Evolutionary conservation across 2,329 filamentous ascomycete species (phyloP), one percentile per base, ranked within the genome.

Genomic region (Pseudogymnoascus sp.): DNA sequence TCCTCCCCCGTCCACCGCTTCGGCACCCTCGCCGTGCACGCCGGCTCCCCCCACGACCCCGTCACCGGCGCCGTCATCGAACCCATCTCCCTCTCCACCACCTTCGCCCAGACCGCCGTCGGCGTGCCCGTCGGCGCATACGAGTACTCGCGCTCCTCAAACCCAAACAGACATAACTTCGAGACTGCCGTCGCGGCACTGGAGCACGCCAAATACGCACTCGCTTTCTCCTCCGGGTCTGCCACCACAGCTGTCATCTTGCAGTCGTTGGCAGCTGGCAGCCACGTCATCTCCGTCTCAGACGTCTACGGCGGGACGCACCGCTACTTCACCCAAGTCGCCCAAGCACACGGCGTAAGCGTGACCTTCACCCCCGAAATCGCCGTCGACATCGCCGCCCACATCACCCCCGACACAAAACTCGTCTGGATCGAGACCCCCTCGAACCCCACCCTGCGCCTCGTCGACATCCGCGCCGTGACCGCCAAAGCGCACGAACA

Each of bases 261-360:
- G 64, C 95, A 98, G 79, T 95, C 90, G 69, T 85, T 99, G 64
- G 92, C 93, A 24, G 83, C 89, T 11, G 93, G 92, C 66, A 95
- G 91, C 59, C 95, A 99, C 78, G 91, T 99, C 72, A 88, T 99
- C 71, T 97, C 92, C 66, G 91, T 99, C 59, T 96, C 92, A 53
- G 95, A 99, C 76, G 93, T 99, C 71, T 99, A 99, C 76, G 95
- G 95, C 70, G 95, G 95, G 70, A 99, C 95, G 43, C 95, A 99
- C 80, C 85, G 95, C 72, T 99, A 99, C 82, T 99, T 99, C 82
- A 99, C 95, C 68, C 93, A 97, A 79, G 95, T 98, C 60, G 95
- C 95, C 63, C 87, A 91, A 72, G 92, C 95, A 26, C 95, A 99
- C 76, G 91, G 93, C 71, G 91, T 99, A 62, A 86, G 89, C 70